Percentiles rank a stretch among this genome's conserved stretches.
These are phyloP conservation scores for Pichia cactophila DNA, from an alignment of 1,139 yeast species.

Conservation along the genomic window DNA sequence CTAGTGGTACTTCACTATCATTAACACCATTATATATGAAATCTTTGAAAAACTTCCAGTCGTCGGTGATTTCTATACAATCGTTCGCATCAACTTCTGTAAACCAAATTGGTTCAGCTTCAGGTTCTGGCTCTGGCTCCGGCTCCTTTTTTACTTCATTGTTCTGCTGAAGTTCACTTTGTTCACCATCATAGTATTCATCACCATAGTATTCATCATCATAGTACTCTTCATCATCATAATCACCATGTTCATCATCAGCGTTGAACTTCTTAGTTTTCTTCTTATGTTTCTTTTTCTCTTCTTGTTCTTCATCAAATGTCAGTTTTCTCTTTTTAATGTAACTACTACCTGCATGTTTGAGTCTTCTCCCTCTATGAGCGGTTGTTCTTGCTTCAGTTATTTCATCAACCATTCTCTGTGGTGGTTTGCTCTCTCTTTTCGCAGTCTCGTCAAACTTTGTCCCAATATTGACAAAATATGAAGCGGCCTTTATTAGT, in stretches of 20 bases:
- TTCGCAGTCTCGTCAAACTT: constrained; percentile 11
- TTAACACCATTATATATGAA: constrained; percentile 13
- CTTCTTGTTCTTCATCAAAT: background rate
- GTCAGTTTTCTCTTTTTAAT: background rate
- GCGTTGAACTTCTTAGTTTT: no score
- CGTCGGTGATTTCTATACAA: constrained; percentile 18
- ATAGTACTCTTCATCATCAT: constrained; percentile 6
- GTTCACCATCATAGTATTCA: constrained; percentile 1
- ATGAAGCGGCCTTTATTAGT: constrained; percentile 20
- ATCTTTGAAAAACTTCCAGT: constrained; percentile 18
- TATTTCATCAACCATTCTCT: constrained; percentile 14
- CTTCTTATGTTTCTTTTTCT: background rate
- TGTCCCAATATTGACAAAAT: constrained; percentile 19
- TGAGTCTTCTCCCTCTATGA: constrained; percentile 8
- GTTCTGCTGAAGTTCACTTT: background rate
- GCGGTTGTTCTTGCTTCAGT: constrained; percentile 6
- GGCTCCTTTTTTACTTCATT: constrained; percentile 9
- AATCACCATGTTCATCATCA: background rate
- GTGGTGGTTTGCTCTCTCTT: constrained; percentile 21
- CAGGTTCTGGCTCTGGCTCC: constrained; percentile 2
- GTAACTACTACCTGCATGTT: background rate
- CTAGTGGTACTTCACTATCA: constrained; percentile 7
- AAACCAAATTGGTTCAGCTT: constrained; percentile 25
- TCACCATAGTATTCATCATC: constrained; percentile 1
- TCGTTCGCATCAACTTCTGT: constrained; percentile 22